These are phyloP conservation scores for Solanum corneliomulleri DNA, from an alignment of 257 asterid species.

Conservation along the genomic window DNA sequence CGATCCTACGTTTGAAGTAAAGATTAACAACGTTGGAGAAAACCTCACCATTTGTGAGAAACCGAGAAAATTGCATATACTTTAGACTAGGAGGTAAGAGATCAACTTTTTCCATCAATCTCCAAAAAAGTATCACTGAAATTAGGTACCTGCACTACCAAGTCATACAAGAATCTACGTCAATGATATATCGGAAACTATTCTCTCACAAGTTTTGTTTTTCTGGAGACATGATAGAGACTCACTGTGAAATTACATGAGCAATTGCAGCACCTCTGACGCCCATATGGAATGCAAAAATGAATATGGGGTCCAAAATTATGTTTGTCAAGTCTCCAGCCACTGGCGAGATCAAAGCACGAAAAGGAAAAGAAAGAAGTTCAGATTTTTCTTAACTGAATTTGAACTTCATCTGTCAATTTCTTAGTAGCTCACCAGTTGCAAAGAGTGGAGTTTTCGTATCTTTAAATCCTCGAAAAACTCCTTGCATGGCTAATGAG, in stretches of 20 bases:
- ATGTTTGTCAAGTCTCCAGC: conserved; percentile 57
- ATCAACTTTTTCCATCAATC: conserved; percentile 42
- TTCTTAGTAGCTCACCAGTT: conserved; percentile 27
- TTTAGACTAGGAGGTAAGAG: conserved; percentile 51
- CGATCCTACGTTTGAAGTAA: not conserved
- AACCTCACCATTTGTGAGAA: conserved; percentile 56
- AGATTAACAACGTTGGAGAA: not conserved
- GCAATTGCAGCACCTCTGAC: conserved; percentile 66
- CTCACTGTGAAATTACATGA: conserved; percentile 80
- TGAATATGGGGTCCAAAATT: conserved; percentile 55
- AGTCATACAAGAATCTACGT: not conserved
- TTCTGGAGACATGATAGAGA: not conserved
- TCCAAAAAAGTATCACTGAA: conserved; percentile 51
- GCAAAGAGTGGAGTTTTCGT: conserved; percentile 74
- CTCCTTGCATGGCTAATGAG: conserved; percentile 80
- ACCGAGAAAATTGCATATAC: conserved; percentile 52
- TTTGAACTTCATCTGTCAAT: not conserved
- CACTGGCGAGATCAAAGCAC: conserved; percentile 14
- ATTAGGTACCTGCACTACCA: conserved; percentile 55
- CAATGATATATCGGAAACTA: not conserved
- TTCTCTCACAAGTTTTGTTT: not conserved
- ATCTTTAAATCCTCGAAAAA: conserved; percentile 72
- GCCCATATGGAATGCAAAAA: conserved; percentile 45
- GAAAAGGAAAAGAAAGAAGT: not conserved
- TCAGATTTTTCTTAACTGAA: not conserved